Percentiles rank a stretch among this genome's conserved stretches.
Conservation (phyloP, 2,329 filamentous ascomycete genomes). For the Paecilomyces sp. region DNA sequence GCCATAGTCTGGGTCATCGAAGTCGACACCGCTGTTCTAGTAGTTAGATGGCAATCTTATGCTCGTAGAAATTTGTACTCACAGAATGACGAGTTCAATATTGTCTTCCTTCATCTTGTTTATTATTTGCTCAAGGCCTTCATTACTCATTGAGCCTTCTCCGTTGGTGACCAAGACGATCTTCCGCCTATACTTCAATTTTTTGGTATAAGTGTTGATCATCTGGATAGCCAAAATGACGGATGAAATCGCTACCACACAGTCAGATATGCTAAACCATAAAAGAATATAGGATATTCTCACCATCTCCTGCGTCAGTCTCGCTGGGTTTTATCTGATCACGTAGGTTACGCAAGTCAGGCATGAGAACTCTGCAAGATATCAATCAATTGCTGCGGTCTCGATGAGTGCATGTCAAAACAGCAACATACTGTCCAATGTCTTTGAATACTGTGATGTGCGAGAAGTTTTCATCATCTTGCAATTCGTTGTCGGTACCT, state of each 20-base stretch:
- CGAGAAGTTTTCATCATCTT: slow-evolving; percentile 63
- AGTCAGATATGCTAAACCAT: slow-evolving; percentile 10
- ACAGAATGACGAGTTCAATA: slow-evolving; percentile 76
- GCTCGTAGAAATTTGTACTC: slow-evolving; percentile 27
- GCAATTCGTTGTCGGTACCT: slow-evolving; percentile 62
- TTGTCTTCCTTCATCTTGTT: slow-evolving; percentile 65
- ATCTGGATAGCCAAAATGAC: slow-evolving; percentile 80
- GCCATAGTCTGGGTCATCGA: slow-evolving; percentile 83
- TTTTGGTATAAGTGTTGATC: slow-evolving; percentile 72
- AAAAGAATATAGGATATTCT: slow-evolving; percentile 4
- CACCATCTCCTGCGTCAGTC: slow-evolving; percentile 66
- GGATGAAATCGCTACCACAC: slow-evolving; percentile 60
- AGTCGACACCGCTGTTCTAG: slow-evolving; percentile 68
- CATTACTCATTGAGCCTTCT: slow-evolving; percentile 62
- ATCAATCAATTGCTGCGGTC: slow-evolving; percentile 4
- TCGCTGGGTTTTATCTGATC: slow-evolving; percentile 58
- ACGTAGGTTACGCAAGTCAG: slow-evolving; percentile 60
- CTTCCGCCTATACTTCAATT: slow-evolving; percentile 71
- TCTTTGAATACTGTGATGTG: slow-evolving; percentile 68
- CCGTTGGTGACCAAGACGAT: slow-evolving; percentile 86
- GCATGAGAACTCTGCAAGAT: slow-evolving; percentile 51
- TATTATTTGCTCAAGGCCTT: slow-evolving; percentile 63
- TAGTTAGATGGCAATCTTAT: slow-evolving; percentile 15
- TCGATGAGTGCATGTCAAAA: not conserved
- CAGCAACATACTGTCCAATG: slow-evolving; percentile 57